Conservation (phyloP, 306 rosid genomes). For the Sechiopsis laciniata region DNA sequence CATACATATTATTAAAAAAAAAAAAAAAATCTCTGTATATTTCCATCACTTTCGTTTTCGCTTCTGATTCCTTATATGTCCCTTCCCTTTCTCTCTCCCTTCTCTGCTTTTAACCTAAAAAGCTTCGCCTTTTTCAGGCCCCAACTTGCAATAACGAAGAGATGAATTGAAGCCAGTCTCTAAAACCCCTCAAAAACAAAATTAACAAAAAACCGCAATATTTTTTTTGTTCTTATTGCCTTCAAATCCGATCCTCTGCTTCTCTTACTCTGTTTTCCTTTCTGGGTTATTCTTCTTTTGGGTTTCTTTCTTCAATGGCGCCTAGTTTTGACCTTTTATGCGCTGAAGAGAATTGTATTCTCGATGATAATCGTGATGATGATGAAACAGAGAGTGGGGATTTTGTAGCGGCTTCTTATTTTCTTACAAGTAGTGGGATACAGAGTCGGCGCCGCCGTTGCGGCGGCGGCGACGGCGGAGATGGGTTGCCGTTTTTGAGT, state of each 20-base stretch:
- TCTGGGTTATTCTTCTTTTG: background rate
- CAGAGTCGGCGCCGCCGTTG: slow-evolving; percentile 24
- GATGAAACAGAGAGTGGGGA: background rate
- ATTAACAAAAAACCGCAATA: too few relatives aligned
- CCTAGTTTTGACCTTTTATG: slow-evolving; percentile 87
- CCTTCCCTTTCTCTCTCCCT: slow-evolving; percentile 25
- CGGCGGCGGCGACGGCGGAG: slow-evolving; percentile 28
- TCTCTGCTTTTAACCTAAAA: slow-evolving; percentile 52
- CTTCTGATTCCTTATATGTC: slow-evolving; percentile 28
- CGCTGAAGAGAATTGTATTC: slow-evolving; percentile 52
- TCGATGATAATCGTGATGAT: slow-evolving; percentile 45
- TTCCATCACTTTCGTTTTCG: slow-evolving; percentile 27
- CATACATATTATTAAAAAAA: too few relatives aligned
- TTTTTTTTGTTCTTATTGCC: too few relatives aligned
- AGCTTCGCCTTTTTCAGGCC: slow-evolving; percentile 30
- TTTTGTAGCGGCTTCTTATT: slow-evolving; percentile 32
- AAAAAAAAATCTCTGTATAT: background rate
- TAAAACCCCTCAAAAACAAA: background rate
- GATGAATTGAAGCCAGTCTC: background rate
- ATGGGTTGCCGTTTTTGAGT: slow-evolving; percentile 54
- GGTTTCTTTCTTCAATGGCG: slow-evolving; percentile 50
- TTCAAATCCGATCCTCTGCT: background rate
- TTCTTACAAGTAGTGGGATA: slow-evolving; percentile 32
- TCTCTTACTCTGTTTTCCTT: background rate
- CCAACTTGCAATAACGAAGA: slow-evolving; percentile 23